Percentiles rank a stretch among this genome's conserved stretches.
Conservation (phyloP, 2,329 filamentous ascomycete species). For the Endocalyx cinctus region DNA sequence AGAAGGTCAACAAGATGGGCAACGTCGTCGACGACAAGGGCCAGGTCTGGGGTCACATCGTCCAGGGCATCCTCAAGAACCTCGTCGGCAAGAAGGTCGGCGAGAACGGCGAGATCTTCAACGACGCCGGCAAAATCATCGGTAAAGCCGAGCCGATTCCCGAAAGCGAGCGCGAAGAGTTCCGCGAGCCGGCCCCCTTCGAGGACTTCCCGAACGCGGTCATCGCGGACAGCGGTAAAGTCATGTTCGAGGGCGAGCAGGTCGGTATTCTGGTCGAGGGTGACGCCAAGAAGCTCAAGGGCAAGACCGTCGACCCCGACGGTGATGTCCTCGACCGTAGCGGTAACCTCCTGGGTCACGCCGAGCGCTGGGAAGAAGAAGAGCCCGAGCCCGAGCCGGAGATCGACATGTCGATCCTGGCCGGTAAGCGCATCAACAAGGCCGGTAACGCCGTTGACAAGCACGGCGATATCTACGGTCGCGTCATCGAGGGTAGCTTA, state of each 20-base stretch:
- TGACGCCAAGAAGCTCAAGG: slow-evolving; percentile 58
- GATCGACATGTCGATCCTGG: slow-evolving; percentile 56
- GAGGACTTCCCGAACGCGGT: slow-evolving; percentile 53
- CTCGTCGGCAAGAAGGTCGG: slow-evolving; percentile 61
- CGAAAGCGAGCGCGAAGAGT: slow-evolving; percentile 45
- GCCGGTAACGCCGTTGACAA: slow-evolving; percentile 57
- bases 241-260: slow-evolving; percentile 47
- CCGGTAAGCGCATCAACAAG: slow-evolving; percentile 69
- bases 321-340: slow-evolving; percentile 64
- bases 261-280: slow-evolving; percentile 61
- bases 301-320: slow-evolving; percentile 63
- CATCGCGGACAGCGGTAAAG: slow-evolving; percentile 49
- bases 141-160: slow-evolving; percentile 64
- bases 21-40: slow-evolving; percentile 52
- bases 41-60: slow-evolving; percentile 55
- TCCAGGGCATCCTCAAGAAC: slow-evolving; percentile 59
- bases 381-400: slow-evolving; percentile 45
- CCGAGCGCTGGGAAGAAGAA: slow-evolving; percentile 60
- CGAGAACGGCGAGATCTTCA: slow-evolving; percentile 66
- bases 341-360: slow-evolving; percentile 63
- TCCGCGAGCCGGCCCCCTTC: slow-evolving; percentile 46
- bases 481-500: slow-evolving; percentile 62
- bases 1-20: slow-evolving; percentile 55
- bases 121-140: slow-evolving; percentile 63
- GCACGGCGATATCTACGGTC: slow-evolving; percentile 54